Conservation (phyloP, 2,329 filamentous ascomycete genomes). For the Blastomyces percursus region DNA sequence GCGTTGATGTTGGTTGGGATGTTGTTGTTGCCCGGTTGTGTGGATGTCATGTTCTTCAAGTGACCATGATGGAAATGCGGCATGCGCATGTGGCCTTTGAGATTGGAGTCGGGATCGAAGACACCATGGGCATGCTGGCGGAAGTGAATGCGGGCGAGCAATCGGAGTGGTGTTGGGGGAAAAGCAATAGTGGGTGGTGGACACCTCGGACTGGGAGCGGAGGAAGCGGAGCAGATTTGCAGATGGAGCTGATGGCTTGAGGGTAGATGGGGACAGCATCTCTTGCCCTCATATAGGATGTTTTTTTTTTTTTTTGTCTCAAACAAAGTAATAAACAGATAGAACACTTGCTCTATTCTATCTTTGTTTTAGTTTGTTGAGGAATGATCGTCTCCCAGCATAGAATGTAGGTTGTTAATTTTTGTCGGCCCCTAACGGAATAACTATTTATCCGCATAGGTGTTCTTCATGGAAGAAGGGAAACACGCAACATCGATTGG, state of each 20-base stretch:
- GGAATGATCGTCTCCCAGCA: neutral
- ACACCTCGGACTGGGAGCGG: constrained; percentile 52
- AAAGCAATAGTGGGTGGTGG: constrained; percentile 29
- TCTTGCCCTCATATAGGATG: constrained; percentile 16
- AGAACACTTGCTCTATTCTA: neutral
- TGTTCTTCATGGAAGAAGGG: too few relatives aligned
- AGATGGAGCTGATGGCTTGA: constrained; percentile 40
- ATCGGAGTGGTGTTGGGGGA: constrained; percentile 22
- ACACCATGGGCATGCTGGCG: constrained; percentile 13
- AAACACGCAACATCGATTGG: too few relatives aligned
- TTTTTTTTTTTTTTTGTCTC: neutral
- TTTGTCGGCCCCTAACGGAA: neutral
- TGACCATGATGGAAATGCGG: neutral
- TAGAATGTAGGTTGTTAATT: neutral
- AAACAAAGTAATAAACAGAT: neutral
- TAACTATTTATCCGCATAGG: neutral
- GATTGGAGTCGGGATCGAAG: neutral
- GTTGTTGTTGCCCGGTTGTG: neutral
- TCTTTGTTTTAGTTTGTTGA: neutral
- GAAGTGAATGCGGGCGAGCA: constrained; percentile 2
- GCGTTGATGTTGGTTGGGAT: neutral
- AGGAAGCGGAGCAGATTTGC: constrained; percentile 58
- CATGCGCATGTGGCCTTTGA: neutral
- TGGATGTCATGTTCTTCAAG: neutral
- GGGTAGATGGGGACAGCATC: constrained; percentile 28